Percentiles rank a stretch among this genome's conserved stretches.
Evolutionary conservation across 495 filamentous ascomycete species (phyloP).

Genomic region (Diplogelasinospora grovesii): DNA sequence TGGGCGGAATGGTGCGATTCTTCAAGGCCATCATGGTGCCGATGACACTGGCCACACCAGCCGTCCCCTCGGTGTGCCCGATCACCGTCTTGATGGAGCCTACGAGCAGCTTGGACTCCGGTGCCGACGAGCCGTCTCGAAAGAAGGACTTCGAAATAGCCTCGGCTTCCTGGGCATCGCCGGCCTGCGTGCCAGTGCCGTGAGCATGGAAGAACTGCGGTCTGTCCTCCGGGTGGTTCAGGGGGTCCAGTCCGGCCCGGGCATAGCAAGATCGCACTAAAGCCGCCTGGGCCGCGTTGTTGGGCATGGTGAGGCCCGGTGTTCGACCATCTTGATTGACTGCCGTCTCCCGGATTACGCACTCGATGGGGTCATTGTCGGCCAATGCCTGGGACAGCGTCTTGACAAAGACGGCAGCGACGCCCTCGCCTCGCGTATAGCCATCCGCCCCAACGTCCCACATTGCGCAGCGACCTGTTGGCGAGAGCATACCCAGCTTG

Average conservation of each 20-base stretch:
- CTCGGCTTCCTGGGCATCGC: constrained; percentile 15
- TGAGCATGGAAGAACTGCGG: constrained; percentile 43
- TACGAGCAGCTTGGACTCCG: constrained; percentile 33
- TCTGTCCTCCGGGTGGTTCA: constrained; percentile 10
- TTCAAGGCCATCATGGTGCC: constrained; percentile 45
- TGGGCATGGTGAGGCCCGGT: constrained; percentile 47
- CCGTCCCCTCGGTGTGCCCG: constrained; percentile 47
- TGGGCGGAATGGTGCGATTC: constrained; percentile 35
- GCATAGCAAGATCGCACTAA: constrained; percentile 44
- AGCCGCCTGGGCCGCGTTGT: constrained; percentile 39
- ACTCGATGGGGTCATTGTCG: constrained; percentile 47
- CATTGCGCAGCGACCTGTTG: constrained; percentile 40
- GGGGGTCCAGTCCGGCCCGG: constrained; percentile 33
- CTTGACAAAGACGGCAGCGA: constrained; percentile 50
- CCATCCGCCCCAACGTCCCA: constrained; percentile 56
- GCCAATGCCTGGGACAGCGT: constrained; percentile 37
- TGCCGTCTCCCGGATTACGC: constrained; percentile 47
- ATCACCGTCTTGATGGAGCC: constrained; percentile 51
- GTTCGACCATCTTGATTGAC: constrained; percentile 50
- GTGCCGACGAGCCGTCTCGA: constrained; percentile 10
- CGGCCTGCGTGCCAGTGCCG: constrained; percentile 18
- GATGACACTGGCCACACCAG: constrained; percentile 46
- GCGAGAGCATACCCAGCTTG: constrained; percentile 27
- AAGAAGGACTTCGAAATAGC: constrained; percentile 39
- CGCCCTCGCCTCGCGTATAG: constrained; percentile 55